Evolutionary conservation across 2,329 filamentous ascomycete species (phyloP).

Genomic region (Fusarium xylarioides): DNA sequence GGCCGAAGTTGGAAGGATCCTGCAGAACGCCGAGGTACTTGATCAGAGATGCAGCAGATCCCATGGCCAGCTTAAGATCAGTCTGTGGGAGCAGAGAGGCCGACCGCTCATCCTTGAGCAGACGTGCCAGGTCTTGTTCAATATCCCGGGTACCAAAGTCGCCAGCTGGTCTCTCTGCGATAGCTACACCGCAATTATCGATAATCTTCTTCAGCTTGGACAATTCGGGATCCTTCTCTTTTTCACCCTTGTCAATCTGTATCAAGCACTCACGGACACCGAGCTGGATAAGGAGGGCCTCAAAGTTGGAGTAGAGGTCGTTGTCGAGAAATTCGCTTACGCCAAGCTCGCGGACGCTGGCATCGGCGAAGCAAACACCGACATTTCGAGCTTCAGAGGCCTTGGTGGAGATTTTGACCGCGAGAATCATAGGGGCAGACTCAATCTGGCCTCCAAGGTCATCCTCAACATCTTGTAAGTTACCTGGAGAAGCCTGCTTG

Average conservation of each 20-base stretch:
- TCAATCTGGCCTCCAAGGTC: constrained; percentile 89
- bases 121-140: constrained; percentile 88
- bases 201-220: constrained; percentile 88
- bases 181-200: constrained; percentile 88
- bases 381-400: constrained; percentile 85
- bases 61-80: constrained; percentile 95
- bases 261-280: constrained; percentile 94
- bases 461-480: constrained; percentile 96
- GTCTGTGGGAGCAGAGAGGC: constrained; percentile 84
- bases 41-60: constrained; percentile 90
- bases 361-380: constrained; percentile 97
- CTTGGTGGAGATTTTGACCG: constrained; percentile 92
- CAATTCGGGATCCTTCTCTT: constrained; percentile 88
- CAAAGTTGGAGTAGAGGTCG: constrained; percentile 97
- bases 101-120: constrained; percentile 87
- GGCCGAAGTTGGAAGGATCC: constrained; percentile 93
- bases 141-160: constrained; percentile 94
- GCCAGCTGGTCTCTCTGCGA: constrained; percentile 77
- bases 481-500: constrained; percentile 94
- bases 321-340: constrained; percentile 99
- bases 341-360: constrained; percentile 92
- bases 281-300: constrained; percentile 93
- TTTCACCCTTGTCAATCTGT: constrained; percentile 79
- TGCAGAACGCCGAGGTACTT: constrained; percentile 92
- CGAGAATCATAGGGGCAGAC: constrained; percentile 90